Evolutionary conservation across 768 basidiomycete species (phyloP), one percentile per base, ranked within the genome.

Genomic region (Tubosaeta brunneosetosa): DNA sequence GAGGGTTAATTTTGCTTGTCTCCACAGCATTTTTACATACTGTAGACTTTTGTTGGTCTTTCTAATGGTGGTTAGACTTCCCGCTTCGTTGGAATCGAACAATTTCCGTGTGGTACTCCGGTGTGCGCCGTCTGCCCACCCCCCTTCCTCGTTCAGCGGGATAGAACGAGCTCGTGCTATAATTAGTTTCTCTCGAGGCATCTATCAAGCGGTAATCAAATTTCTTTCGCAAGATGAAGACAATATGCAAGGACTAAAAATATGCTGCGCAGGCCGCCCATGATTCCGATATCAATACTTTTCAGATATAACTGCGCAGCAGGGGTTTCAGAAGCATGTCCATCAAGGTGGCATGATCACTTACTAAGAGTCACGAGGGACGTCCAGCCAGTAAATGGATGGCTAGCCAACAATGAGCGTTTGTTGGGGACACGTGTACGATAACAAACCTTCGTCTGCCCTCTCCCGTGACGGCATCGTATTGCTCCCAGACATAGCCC

Each of bases 341-440:
- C 16, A 22, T 6, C 19, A 14, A 45, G 40, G 31, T 52, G 43
- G 31, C 19, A 14, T 4, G 31, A 44, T 7, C 27, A 78, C 91
- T 77, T 69, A 95, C 93, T 93, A 61, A 95, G 71, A 29, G 91
- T 83, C 22, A 91, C 81, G 41, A 95, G 74, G 42, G 93, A 92
- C 26, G 94, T 94, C 94, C 94, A 97, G 10, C 94, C 94, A 11
- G 94, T 97, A 73, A 97, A 98, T 0, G 94, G 94, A 69, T 95
- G 92, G 62, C 94, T 94, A 61, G 44, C 49, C 52, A 26, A 38
- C 16, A 47, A 44, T 56, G 33, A 62, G 27, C 13, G 58, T 22
- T 32, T 47, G 45, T 6, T 17, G 47, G 43, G 40, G 27, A 29
- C 27, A 33, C 36, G 51, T 55, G n/a, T 26, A n/a, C 16, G 38